phyloP scores from a whole-genome alignment of 2,329 filamentous ascomycete species.

The Ceratocystis harringtonii region DNA sequence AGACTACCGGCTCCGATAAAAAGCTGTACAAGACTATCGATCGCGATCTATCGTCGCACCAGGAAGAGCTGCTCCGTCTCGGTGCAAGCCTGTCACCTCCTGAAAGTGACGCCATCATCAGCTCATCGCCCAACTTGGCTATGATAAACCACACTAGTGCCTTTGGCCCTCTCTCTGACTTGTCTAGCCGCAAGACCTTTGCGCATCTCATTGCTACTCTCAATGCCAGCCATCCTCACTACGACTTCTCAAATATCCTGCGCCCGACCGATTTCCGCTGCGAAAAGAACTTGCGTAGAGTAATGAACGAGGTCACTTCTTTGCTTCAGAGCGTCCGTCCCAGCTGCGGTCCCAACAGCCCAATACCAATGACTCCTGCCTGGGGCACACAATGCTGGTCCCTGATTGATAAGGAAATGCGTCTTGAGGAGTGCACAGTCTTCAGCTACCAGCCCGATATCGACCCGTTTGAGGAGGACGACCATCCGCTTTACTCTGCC shows the following conservation, averaged over 20 bases:
- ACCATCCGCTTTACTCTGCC: constrained; percentile 84
- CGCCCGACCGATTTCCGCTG: constrained; percentile 80
- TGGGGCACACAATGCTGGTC: constrained; percentile 92
- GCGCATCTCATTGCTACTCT: constrained; percentile 92
- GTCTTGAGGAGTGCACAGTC: constrained; percentile 69
- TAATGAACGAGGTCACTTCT: constrained; percentile 78
- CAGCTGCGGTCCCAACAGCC: constrained; percentile 26
- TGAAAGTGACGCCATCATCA: constrained; percentile 54
- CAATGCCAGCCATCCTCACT: constrained; percentile 80
- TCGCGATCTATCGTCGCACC: constrained; percentile 75
- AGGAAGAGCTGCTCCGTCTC: constrained; percentile 73
- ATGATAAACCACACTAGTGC: constrained; percentile 68
- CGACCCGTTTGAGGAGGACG: constrained; percentile 81
- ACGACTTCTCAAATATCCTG: constrained; percentile 89
- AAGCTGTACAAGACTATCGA: constrained; percentile 96
- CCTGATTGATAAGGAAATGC: constrained; percentile 88
- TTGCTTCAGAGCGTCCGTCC: constrained; percentile 78
- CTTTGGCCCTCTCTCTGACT: constrained; percentile 78
- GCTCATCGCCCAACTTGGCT: constrained; percentile 43
- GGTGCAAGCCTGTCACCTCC: constrained; percentile 79
- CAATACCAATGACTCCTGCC: constrained; percentile 22
- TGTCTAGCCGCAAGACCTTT: constrained; percentile 79
- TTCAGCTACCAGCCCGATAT: constrained; percentile 83
- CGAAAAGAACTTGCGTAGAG: constrained; percentile 61
- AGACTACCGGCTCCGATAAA: constrained; percentile 88